These are phyloP conservation scores for Arthroderma sp. DNA, from an alignment of 2,329 filamentous ascomycete genomes.

Conservation along the genomic window DNA sequence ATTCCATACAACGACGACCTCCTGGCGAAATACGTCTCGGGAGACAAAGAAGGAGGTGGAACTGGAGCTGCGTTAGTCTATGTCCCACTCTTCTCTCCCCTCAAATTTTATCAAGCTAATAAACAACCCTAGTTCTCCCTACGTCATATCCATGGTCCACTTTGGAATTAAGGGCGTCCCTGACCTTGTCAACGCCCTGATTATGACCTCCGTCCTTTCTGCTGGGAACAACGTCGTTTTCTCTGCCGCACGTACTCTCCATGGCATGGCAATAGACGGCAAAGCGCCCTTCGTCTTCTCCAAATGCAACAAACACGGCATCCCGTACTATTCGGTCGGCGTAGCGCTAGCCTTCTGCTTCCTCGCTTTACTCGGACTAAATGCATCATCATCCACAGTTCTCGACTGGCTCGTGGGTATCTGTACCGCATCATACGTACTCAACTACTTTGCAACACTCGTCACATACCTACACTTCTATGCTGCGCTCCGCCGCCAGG, in stretches of 20 bases:
- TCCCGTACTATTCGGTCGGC: slow-evolving; percentile 56
- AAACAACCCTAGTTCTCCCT: slow-evolving; percentile 38
- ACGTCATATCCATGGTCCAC: slow-evolving; percentile 51
- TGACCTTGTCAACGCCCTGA: slow-evolving; percentile 55
- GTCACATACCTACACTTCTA: slow-evolving; percentile 59
- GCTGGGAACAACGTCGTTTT: slow-evolving; percentile 53
- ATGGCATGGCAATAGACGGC: slow-evolving; percentile 50
- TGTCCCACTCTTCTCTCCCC: background rate
- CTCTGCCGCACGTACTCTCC: slow-evolving; percentile 50
- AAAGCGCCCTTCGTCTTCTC: slow-evolving; percentile 38
- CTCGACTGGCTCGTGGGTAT: slow-evolving; percentile 32
- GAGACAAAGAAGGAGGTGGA: slow-evolving; percentile 11
- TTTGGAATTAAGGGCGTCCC: slow-evolving; percentile 48
- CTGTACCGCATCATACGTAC: slow-evolving; percentile 17
- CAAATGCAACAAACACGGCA: slow-evolving; percentile 45
- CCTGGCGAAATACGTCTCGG: slow-evolving; percentile 42
- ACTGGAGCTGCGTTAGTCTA: slow-evolving; percentile 41
- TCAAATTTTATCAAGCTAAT: background rate
- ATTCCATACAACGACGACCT: slow-evolving; percentile 52
- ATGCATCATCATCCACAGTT: slow-evolving; percentile 48
- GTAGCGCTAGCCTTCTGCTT: slow-evolving; percentile 52
- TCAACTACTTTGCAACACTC: slow-evolving; percentile 42
- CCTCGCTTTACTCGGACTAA: slow-evolving; percentile 59
- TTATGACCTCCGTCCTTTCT: slow-evolving; percentile 52
- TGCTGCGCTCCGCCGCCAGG: slow-evolving; percentile 52